Conservation (phyloP, 2,329 filamentous ascomycete genomes). For the Diplocarpon rosae region DNA sequence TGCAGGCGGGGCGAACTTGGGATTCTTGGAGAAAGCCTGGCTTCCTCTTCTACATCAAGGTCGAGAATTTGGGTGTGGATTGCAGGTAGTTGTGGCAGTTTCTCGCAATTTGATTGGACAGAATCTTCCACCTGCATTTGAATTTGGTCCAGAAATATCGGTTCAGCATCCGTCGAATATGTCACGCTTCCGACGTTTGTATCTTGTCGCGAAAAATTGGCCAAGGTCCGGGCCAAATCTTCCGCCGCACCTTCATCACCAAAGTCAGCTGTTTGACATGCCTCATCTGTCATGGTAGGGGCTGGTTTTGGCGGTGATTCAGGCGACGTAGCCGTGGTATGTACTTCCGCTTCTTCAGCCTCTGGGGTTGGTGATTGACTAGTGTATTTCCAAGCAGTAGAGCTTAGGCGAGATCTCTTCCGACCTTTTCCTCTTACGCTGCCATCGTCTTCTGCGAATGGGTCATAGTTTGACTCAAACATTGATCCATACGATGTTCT, state of each 20-base stretch:
- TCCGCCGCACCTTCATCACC: constrained; percentile 19
- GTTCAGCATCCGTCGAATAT: constrained; percentile 4
- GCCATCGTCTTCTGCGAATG: constrained; percentile 57
- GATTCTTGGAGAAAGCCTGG: neutral
- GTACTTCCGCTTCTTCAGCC: constrained; percentile 12
- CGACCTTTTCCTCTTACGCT: constrained; percentile 47
- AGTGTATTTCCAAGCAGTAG: constrained; percentile 60
- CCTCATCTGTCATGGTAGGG: constrained; percentile 30
- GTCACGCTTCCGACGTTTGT: constrained; percentile 12
- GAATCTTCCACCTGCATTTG: neutral
- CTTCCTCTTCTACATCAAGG: neutral
- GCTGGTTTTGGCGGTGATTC: constrained; percentile 13
- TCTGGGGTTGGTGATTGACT: constrained; percentile 63
- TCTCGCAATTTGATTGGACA: neutral
- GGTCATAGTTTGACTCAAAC: constrained; percentile 52
- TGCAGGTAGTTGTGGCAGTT: neutral
- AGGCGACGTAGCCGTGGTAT: constrained; percentile 4
- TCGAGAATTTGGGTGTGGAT: neutral
- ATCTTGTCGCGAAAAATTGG: constrained; percentile 15
- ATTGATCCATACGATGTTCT: constrained; percentile 58
- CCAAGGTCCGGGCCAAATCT: constrained; percentile 14
- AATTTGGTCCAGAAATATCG: neutral
- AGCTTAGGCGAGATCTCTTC: constrained; percentile 59
- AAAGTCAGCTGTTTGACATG: constrained; percentile 31
- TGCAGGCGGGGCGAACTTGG: constrained; percentile 18